These are phyloP conservation scores for Kluyveromyces dobzhanskii DNA, from an alignment of 805 yeast genomes.

Conservation along the genomic window DNA sequence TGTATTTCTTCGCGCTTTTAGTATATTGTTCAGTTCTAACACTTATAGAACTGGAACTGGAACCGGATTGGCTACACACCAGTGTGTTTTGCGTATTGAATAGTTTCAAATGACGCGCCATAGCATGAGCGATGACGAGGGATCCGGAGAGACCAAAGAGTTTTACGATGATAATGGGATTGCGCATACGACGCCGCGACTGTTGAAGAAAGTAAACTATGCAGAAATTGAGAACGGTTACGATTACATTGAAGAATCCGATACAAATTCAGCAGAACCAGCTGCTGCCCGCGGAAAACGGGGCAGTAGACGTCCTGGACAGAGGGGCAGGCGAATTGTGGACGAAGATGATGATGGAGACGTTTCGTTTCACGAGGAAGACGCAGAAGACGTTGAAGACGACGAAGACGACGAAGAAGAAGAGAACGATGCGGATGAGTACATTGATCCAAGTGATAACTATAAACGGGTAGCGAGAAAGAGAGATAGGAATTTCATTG, in stretches of 20 bases:
- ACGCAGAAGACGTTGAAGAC: slow-evolving; percentile 26
- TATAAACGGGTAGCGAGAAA: slow-evolving; percentile 9
- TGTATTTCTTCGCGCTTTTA: no score
- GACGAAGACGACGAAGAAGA: slow-evolving; percentile 29
- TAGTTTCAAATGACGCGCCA: slow-evolving; percentile 10
- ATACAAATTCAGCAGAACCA: slow-evolving; percentile 8
- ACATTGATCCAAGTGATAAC: slow-evolving; percentile 9
- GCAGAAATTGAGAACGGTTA: slow-evolving; percentile 29
- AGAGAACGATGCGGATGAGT: slow-evolving; percentile 16
- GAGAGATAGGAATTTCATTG: slow-evolving; percentile 19
- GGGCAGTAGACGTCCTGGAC: slow-evolving; percentile 1
- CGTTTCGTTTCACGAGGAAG: slow-evolving; percentile 30
- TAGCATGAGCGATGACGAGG: slow-evolving; percentile 7
- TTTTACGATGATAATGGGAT: slow-evolving; percentile 24
- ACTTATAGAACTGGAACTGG: no score
- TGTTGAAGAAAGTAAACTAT: slow-evolving; percentile 30
- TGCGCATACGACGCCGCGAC: slow-evolving; percentile 26
- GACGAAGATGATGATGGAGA: slow-evolving; percentile 20
- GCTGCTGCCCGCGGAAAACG: slow-evolving; percentile 8
- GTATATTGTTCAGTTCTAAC: no score
- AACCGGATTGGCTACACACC: no score
- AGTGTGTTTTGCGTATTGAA: no score
- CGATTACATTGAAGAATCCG: slow-evolving; percentile 24
- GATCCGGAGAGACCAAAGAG: not conserved
- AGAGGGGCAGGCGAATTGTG: not conserved